Evolutionary conservation across 257 asterid species (phyloP), one percentile per base, ranked within the genome.

Genomic region (Ajuga chamaepitys): DNA sequence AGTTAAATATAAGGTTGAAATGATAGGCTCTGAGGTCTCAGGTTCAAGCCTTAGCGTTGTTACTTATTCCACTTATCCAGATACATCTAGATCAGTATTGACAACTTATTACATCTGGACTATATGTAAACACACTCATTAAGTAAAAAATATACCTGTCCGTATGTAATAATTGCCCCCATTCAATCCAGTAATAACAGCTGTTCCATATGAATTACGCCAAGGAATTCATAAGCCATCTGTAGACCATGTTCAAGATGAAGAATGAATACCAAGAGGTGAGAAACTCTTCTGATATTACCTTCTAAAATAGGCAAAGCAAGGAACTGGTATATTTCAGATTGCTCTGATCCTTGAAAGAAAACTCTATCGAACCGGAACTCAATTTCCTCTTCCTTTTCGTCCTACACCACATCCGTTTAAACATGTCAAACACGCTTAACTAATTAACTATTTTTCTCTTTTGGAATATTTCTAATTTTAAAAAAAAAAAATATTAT

Each of bases 141-240:
- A n/a, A n/a, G n/a, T n/a, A 74, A 40, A 44, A 74, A 66, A 40
- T 64, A 52, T 72, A 86, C 97, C 97, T 89, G 97, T 67, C 97
- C 97, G 11, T 85, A 89, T 24, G 88, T 86, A 72, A 89, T 82
- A 58, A 89, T 70, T 24, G 91, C 86, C 58, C n/a, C 97, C 97
- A 77, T 85, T 86, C 74, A 81, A 74, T 68, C 89, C 94, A 75
- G 65, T 74, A 65, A 84, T 70, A 67, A 76, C 94, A 63, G 86
- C 95, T 87, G 83, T 47, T 59, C 62, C 65, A 46, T 24, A 54
- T 48, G 50, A 32, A 38, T 35, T 56, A 41, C 11, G 38, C 5
- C 62, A 42, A 26, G 45, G 11, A 25, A 25, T 2, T 26, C 34
- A 21, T 53, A 58, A 30, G 32, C 30, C n/a, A 61, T 14, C 26